These are phyloP conservation scores for Cutaneotrichosporon sp. DNA, from an alignment of 1,284 basidiomycete species.

Conservation along the genomic window DNA sequence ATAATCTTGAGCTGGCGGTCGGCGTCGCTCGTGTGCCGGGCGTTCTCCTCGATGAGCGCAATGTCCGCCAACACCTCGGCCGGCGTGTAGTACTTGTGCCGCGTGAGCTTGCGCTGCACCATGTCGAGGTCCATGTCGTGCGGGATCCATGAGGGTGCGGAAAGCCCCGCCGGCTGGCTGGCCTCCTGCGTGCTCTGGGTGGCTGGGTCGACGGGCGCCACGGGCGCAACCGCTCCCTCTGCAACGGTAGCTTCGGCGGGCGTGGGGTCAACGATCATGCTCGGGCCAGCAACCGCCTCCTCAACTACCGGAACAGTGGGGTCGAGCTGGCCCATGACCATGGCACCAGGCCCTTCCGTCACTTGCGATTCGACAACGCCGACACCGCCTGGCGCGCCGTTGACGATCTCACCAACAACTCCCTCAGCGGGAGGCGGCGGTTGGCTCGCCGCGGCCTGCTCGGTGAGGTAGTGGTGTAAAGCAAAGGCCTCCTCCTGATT, in stretches of 20 bases:
- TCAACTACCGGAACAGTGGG: slow-evolving; percentile 1
- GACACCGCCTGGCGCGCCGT: background rate
- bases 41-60: slow-evolving; percentile 85
- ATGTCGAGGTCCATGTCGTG: slow-evolving; percentile 87
- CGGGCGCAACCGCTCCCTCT: background rate
- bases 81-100: slow-evolving; percentile 83
- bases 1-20: slow-evolving; percentile 80
- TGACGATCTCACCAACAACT: slow-evolving; percentile 4
- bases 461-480: slow-evolving; percentile 18
- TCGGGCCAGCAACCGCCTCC: background rate
- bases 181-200: slow-evolving; percentile 1
- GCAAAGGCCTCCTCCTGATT: slow-evolving; percentile 32
- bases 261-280: background rate
- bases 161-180: background rate
- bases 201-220: background rate
- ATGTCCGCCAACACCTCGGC: slow-evolving; percentile 86
- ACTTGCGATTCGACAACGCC: slow-evolving; percentile 9
- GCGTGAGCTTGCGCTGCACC: slow-evolving; percentile 85
- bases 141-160: slow-evolving; percentile 34
- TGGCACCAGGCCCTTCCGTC: slow-evolving; percentile 4
- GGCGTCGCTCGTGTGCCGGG: slow-evolving; percentile 67
- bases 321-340: slow-evolving; percentile 7
- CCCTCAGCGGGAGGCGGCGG: background rate
- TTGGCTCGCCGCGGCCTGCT: slow-evolving; percentile 26
- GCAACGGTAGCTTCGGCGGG: background rate